Evolutionary conservation across 1,284 basidiomycete genomes (phyloP).

Genomic region (Trichosporon faecale): DNA sequence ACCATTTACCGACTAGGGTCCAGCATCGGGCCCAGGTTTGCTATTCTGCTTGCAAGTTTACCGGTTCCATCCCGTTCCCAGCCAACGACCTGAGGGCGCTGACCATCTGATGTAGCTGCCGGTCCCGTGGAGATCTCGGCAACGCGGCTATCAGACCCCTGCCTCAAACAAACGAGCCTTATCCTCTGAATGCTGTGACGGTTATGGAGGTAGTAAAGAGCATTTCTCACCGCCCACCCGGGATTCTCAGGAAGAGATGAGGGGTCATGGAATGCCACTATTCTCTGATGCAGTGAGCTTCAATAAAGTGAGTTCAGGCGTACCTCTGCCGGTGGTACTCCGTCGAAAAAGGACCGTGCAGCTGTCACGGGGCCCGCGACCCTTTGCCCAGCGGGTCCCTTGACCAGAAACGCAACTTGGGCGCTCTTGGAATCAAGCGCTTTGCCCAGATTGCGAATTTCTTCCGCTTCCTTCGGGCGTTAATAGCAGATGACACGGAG

Average conservation of each 20-base stretch:
- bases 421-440: background rate
- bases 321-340: constrained; percentile 53
- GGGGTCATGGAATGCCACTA: constrained; percentile 79
- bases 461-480: constrained; percentile 33
- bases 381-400: constrained; percentile 30
- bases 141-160: constrained; percentile 31
- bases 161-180: constrained; percentile 73
- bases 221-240: constrained; percentile 92
- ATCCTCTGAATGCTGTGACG: constrained; percentile 57
- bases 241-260: constrained; percentile 73
- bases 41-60: constrained; percentile 81
- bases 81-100: constrained; percentile 63
- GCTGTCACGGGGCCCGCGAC: constrained; percentile 59
- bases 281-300: constrained; percentile 54
- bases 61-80: constrained; percentile 90
- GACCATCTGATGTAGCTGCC: background rate
- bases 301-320: constrained; percentile 23
- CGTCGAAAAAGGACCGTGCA: constrained; percentile 59
- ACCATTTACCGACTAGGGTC: constrained; percentile 65
- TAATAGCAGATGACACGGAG: background rate
- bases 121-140: constrained; percentile 16
- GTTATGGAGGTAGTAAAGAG: constrained; percentile 72
- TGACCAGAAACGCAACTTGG: constrained; percentile 28
- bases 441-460: constrained; percentile 20
- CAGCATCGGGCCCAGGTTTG: constrained; percentile 93